phyloP scores from a whole-genome alignment of 2,329 filamentous ascomycete species.

The Diplocarpon mali region DNA sequence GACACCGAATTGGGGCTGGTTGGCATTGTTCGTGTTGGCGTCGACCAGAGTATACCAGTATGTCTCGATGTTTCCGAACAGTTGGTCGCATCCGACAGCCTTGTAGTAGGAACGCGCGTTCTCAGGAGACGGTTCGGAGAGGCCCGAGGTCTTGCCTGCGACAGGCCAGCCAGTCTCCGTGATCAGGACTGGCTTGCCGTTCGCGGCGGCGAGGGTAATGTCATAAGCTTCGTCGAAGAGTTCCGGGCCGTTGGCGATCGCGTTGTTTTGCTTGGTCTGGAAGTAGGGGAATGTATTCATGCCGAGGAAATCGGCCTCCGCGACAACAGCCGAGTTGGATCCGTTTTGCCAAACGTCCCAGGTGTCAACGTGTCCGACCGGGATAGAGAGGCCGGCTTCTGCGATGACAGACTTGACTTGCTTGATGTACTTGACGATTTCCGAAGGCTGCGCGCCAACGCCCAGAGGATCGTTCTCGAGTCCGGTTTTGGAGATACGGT shows the following conservation, averaged over 20 bases:
- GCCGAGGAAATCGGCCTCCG: conserved; percentile 64
- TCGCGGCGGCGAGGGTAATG: not conserved
- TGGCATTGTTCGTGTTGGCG: conserved; percentile 1
- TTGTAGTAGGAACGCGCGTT: conserved; percentile 5
- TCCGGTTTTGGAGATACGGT: conserved; percentile 55
- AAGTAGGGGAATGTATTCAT: conserved; percentile 78
- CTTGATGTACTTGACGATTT: conserved; percentile 57
- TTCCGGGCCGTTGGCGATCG: conserved; percentile 1
- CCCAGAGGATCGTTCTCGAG: conserved; percentile 1
- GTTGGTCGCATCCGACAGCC: conserved; percentile 5
- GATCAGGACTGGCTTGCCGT: conserved; percentile 4
- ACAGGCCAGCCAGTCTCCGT: conserved; percentile 8
- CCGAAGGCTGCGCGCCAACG: conserved; percentile 47
- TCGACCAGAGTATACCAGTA: conserved; percentile 8
- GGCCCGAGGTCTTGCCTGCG: not conserved
- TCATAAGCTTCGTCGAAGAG: conserved; percentile 4
- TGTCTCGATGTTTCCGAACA: conserved; percentile 6
- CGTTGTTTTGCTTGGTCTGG: conserved; percentile 17
- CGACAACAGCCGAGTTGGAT: conserved; percentile 57
- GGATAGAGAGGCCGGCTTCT: conserved; percentile 45
- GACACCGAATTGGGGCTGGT: conserved; percentile 5
- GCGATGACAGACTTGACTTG: conserved; percentile 52
- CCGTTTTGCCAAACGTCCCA: conserved; percentile 68
- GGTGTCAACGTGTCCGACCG: conserved; percentile 77
- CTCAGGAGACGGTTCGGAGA: not conserved